Percentiles rank a stretch among this genome's conserved stretches.
Conservation (phyloP, 2,329 filamentous ascomycete genomes). For the Cercospora sesami region DNA sequence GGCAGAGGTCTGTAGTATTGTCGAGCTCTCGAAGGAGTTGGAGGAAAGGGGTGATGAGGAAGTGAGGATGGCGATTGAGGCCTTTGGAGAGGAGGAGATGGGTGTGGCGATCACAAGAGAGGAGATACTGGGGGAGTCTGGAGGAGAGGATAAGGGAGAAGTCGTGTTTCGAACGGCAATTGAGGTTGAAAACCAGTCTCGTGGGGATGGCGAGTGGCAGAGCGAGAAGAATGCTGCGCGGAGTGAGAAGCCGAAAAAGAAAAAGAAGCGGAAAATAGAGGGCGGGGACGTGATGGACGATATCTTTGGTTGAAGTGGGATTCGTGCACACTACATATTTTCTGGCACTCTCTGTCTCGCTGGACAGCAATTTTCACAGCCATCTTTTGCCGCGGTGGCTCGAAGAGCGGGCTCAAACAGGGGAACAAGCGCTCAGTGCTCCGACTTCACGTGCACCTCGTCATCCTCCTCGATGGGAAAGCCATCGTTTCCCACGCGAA, state of each 20-base stretch:
- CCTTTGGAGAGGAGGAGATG: slow-evolving; percentile 46
- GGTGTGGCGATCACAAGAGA: slow-evolving; percentile 32
- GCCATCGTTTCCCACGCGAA: neutral
- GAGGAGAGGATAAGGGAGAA: slow-evolving; percentile 39
- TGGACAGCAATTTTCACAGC: neutral
- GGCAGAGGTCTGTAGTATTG: slow-evolving; percentile 44
- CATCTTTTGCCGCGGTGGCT: neutral
- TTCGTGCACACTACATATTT: neutral
- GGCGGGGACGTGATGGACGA: slow-evolving; percentile 69
- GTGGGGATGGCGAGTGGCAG: neutral
- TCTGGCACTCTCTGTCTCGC: neutral
- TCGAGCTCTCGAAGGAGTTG: slow-evolving; percentile 45
- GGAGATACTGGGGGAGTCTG: slow-evolving; percentile 27
- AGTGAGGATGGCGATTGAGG: slow-evolving; percentile 45
- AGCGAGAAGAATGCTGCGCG: neutral
- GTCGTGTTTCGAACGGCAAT: neutral
- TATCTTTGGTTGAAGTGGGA: slow-evolving; percentile 55
- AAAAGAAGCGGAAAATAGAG: slow-evolving; percentile 59
- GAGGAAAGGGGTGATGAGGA: slow-evolving; percentile 47
- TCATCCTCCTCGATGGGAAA: neutral
- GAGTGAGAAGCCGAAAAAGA: slow-evolving; percentile 34
- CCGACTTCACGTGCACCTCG: neutral
- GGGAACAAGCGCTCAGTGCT: neutral
- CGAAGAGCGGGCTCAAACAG: neutral
- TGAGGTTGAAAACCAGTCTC: neutral